Base-by-base conservation (phyloP, 768 basidiomycete species). In the Bullera alba region DNA sequence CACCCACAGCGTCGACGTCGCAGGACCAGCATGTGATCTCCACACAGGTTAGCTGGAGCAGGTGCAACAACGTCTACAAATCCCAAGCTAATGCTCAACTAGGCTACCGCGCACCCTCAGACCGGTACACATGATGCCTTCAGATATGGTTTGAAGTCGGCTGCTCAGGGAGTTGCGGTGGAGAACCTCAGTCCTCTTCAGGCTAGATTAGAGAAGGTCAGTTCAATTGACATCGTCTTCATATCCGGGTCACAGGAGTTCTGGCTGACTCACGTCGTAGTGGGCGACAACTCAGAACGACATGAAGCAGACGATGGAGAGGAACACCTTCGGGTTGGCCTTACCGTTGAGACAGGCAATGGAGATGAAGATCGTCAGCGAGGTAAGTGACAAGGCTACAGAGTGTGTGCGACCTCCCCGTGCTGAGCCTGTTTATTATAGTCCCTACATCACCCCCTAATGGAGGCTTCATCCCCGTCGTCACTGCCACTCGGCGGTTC, bases 251-350 rank as follows among this genome's bases (percentile, higher is more conserved):
- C 19, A 39, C 45, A 41, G 16, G 23, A 2, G 22, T 27, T 30
- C n/a, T 41, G 10, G 51, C 51, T 54, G 42, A 56, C 35, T 17
- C 36, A 15, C 15, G 4, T 14, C 28, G 22, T 57, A 97, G 93
- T 97, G 95, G 95, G 84, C 91, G 46, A 83, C 82, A 57, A 90
- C 92, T 6, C 91, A 95, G 71, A 85, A 89, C 71, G 85, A 85
- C 71, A 69, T 91, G 43, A 84, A 84, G 69, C 77, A 96, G 51
- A 90, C 81, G 42, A 76, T 93, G 74, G 80, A 89, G 67, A 82
- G 92, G 38, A 83, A 88, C 71, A 69, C 84, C 27, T 84, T 84
- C 64, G 95, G 95, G 29, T 71, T 96, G 60, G 88, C 89, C 67
- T 83, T 86, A 17, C 95, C 95, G 1, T 81, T 93, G 73, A 81